These are phyloP conservation scores for Botrytis tulipae DNA, from an alignment of 2,329 filamentous ascomycete species.

Conservation along the genomic window DNA sequence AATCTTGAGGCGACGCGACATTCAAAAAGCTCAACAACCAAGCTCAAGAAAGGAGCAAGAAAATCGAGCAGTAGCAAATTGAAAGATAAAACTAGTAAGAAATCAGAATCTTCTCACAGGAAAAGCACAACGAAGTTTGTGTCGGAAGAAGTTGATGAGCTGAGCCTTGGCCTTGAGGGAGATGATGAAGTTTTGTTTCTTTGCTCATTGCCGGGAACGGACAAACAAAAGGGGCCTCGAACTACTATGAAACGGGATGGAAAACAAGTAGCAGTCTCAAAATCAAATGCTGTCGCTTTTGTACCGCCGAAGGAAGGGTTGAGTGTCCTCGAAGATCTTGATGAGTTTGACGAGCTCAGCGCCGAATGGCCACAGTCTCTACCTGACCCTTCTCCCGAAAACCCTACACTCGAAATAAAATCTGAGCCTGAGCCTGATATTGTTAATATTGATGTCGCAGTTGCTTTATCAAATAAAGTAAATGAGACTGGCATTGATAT, in stretches of 20 bases:
- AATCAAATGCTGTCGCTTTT: not conserved
- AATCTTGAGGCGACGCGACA: not conserved
- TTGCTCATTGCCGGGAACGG: conserved; percentile 24
- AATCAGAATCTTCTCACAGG: conserved; percentile 16
- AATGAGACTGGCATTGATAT: not conserved
- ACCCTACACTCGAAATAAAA: not conserved
- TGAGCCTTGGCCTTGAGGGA: conserved; percentile 27
- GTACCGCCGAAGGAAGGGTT: not conserved
- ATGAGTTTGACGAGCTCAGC: conserved; percentile 18
- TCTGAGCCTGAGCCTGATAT: not conserved
- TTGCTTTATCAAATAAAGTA: not conserved
- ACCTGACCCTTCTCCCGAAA: not conserved
- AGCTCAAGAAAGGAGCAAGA: not conserved
- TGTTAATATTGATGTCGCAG: not conserved
- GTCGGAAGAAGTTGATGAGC: conserved; percentile 34
- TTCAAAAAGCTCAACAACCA: not conserved
- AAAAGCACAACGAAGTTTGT: conserved; percentile 1
- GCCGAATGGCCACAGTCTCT: conserved; percentile 6
- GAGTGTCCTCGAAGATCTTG: not conserved
- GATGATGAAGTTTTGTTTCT: conserved; percentile 32
- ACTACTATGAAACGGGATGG: not conserved
- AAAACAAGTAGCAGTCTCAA: not conserved
- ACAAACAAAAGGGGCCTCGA: not conserved
- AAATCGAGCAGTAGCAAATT: not conserved
- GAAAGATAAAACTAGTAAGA: not conserved